Evolutionary conservation across 805 yeast genomes (phyloP), one percentile per base, ranked within the genome.

Genomic region (Candida oleophila): DNA sequence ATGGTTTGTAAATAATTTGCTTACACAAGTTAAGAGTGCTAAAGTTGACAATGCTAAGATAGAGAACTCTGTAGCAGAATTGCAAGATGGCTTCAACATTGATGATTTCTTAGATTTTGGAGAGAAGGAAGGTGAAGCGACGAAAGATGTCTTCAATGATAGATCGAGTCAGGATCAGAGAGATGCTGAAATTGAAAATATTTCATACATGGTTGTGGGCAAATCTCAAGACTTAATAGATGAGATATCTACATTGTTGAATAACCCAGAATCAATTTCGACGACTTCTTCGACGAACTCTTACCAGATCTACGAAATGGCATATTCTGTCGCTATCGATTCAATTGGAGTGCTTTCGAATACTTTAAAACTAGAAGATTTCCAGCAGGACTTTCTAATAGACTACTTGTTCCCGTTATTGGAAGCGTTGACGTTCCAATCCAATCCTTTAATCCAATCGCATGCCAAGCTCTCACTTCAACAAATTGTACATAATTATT

Each of bases 371-470:
- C 55, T 61, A 34, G 59, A 50, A 2, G 71, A 67, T n/a, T 72
- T 69, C 44, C 66, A 62, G 47, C 55, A 74, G 36, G 70, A 71
- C 15, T 86, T 85, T 47, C 63, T 92, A 28, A 78, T 88, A 50
- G 95, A 89, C 50, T 74, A 77, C 46, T 61, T 94, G 5, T 88
- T 82, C 54, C 86, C 92, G 0, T 74, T 90, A 0, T 73, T 91
- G 21, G 90, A 88, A 43, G 77, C 82, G 35, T 65, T 92, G 33
- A 89, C 96, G 0, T 80, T 4, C 50, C 76, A 15, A 65, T 79
- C 52, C 61, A 73, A 25, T 37, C 62, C 49, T 61, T 80, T 5
- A 60, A 85, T 51, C 49, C 71, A 47, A 76, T 71, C 56, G 80
- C 96, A 33, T 78, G 80, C 89, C 1, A 66, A 81, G 3, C 48